These are phyloP conservation scores for Aurifilum marmelostoma DNA, from an alignment of 2,329 filamentous ascomycete species.

Conservation along the genomic window DNA sequence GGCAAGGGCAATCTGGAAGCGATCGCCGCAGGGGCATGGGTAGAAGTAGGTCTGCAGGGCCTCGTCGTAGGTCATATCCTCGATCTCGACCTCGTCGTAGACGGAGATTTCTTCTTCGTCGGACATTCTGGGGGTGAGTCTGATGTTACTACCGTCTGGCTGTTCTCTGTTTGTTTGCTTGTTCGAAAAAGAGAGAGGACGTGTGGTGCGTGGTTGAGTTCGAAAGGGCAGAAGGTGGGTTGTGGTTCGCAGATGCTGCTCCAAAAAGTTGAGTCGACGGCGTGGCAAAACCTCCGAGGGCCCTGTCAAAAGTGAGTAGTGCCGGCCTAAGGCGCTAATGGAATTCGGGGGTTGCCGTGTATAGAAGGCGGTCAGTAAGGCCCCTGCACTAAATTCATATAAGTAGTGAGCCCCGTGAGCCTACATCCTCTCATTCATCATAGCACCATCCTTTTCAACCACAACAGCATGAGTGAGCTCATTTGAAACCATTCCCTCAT, in stretches of 20 bases:
- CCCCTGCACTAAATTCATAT: background rate
- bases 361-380: background rate
- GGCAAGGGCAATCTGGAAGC: slow-evolving; percentile 85
- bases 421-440: too few species aligned
- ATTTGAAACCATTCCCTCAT: too few species aligned
- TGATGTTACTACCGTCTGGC: too few species aligned
- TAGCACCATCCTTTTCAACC: too few species aligned
- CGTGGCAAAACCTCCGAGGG: slow-evolving; percentile 19
- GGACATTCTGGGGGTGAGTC: slow-evolving; percentile 52
- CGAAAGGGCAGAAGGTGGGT: background rate
- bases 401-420: too few species aligned
- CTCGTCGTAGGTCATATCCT: slow-evolving; percentile 93
- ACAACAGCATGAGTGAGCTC: too few species aligned
- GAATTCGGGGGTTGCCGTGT: background rate
- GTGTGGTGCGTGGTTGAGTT: background rate
- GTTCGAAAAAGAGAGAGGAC: background rate
- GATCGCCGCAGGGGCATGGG: slow-evolving; percentile 95
- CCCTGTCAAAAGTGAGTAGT: background rate
- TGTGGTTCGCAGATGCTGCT: background rate
- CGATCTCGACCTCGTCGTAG: slow-evolving; percentile 98
- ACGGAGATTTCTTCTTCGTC: slow-evolving; percentile 69
- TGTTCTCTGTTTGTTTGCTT: too few species aligned
- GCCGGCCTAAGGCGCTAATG: background rate
- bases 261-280: slow-evolving; percentile 9
- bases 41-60: slow-evolving; percentile 89